Evolutionary conservation across 2,329 filamentous ascomycete genomes (phyloP).

Genomic region (Aspergillus niger): DNA sequence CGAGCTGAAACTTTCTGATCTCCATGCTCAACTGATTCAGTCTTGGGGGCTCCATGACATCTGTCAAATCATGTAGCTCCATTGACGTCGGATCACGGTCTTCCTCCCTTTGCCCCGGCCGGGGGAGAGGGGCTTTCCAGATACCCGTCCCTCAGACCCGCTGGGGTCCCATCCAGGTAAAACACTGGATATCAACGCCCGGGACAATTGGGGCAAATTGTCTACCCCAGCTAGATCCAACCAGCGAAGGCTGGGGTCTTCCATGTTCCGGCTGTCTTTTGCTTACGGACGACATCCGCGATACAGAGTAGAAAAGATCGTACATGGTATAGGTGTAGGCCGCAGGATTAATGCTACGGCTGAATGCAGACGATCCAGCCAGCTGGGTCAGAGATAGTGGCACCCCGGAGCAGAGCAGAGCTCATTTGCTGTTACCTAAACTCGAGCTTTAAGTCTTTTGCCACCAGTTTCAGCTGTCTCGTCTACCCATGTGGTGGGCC

Average conservation of each 20-base stretch:
- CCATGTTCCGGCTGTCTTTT: neutral
- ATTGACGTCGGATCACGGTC: neutral
- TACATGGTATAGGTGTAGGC: neutral
- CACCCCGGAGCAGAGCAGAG: neutral
- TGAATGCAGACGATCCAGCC: neutral
- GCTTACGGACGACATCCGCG: neutral
- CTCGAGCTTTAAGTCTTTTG: slow-evolving; percentile 8
- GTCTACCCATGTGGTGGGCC: slow-evolving; percentile 8
- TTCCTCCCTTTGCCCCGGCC: slow-evolving; percentile 2
- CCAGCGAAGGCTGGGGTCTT: neutral
- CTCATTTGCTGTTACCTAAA: neutral
- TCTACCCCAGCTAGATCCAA: neutral
- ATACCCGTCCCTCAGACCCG: slow-evolving; percentile 9
- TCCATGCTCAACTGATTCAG: neutral
- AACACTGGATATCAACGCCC: slow-evolving; percentile 1
- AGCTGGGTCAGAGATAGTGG: neutral
- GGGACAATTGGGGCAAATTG: neutral
- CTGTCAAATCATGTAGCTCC: neutral
- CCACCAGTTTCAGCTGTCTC: slow-evolving; percentile 26
- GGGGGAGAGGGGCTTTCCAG: neutral
- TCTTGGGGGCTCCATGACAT: neutral
- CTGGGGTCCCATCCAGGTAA: neutral
- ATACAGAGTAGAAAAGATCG: neutral
- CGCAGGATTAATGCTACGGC: neutral
- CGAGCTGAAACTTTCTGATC: neutral